A percentile compares a stretch with the other conserved stretches of the same genome.
Conservation (phyloP, 257 asterid species). For the Nicotiana benthamiana region DNA sequence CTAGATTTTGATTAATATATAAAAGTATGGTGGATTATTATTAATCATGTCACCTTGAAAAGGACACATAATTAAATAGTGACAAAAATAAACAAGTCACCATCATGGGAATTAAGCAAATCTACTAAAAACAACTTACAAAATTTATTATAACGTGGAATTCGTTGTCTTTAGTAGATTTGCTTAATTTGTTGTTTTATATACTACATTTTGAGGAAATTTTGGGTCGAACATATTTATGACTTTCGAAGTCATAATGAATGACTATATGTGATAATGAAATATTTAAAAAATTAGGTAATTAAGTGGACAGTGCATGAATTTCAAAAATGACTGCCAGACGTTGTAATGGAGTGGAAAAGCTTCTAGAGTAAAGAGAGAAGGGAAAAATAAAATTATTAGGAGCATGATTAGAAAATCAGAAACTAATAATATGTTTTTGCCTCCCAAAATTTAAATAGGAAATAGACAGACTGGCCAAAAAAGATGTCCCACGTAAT, state of each 20-base stretch:
- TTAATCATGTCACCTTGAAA: conserved; percentile 28
- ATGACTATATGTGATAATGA: neutral
- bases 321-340: neutral
- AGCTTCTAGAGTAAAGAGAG: neutral
- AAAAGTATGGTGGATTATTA: conserved; percentile 20
- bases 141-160: neutral
- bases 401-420: neutral
- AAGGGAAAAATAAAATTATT: neutral
- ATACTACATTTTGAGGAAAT: neutral
- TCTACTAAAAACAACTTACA: neutral
- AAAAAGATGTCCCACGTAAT: conserved; percentile 1
- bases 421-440: neutral
- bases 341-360: neutral
- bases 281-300: neutral
- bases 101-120: conserved; percentile 7
- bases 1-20: conserved; percentile 12
- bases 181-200: no score
- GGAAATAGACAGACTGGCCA: neutral
- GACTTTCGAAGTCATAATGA: neutral
- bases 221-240: neutral
- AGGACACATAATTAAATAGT: conserved; percentile 13
- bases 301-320: neutral
- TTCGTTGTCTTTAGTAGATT: no score
- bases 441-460: neutral
- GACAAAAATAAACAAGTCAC: conserved; percentile 12